Percentiles rank a stretch among this genome's conserved stretches.
Conservation (phyloP, 768 basidiomycete genomes). For the Lanmaoa rubissima region DNA sequence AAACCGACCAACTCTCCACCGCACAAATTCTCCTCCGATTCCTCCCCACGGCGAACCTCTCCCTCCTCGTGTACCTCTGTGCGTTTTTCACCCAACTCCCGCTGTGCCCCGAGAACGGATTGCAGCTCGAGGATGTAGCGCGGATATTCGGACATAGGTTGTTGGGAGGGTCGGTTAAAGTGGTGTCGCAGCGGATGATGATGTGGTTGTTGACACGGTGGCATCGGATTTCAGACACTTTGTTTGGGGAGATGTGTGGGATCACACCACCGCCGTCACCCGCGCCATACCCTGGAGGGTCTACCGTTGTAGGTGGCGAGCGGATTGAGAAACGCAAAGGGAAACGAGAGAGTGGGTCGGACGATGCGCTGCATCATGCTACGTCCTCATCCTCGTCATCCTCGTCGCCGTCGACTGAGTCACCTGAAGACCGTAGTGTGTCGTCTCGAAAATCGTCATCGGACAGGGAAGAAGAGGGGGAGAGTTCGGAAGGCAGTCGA, state of each 20-base stretch:
- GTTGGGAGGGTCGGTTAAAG: constrained; percentile 33
- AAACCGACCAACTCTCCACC: constrained; percentile 34
- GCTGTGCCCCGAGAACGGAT: constrained; percentile 47
- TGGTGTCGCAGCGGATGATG: constrained; percentile 30
- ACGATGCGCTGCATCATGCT: not conserved
- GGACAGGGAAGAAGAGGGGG: constrained; percentile 13
- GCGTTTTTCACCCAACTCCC: constrained; percentile 52
- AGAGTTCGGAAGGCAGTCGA: constrained; percentile 12
- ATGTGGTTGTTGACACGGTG: constrained; percentile 34
- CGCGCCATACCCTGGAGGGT: not conserved
- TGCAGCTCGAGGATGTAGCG: constrained; percentile 45
- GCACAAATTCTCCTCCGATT: constrained; percentile 53
- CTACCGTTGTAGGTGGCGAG: not conserved
- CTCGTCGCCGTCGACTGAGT: constrained; percentile 8
- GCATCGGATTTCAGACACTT: constrained; percentile 24
- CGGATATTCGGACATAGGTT: constrained; percentile 45
- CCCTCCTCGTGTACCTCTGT: constrained; percentile 44
- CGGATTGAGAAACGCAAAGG: constrained; percentile 18
- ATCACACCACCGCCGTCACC: constrained; percentile 17
- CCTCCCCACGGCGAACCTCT: constrained; percentile 40
- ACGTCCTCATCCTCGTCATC: constrained; percentile 12
- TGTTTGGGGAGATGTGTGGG: constrained; percentile 29
- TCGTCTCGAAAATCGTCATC: constrained; percentile 10
- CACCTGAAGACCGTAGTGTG: constrained; percentile 7
- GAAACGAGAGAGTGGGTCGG: not conserved